phyloP scores from a whole-genome alignment of 176 grass and related monocot genomes.

The Ensete ventricosum region DNA sequence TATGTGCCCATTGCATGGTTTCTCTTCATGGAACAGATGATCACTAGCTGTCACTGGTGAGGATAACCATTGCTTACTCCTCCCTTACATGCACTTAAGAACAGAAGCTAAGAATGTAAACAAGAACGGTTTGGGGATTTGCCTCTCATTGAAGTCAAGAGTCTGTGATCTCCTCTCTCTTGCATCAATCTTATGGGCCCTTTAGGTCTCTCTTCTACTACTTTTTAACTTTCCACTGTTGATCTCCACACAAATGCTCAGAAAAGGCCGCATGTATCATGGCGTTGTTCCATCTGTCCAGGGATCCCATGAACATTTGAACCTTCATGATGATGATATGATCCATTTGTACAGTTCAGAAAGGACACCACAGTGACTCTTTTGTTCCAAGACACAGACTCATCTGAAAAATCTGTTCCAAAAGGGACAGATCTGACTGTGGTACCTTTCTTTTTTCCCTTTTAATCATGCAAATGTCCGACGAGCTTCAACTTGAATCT shows the following conservation, averaged over 20 bases:
- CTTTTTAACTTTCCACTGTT: slow-evolving; percentile 5
- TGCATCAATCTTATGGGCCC: background rate
- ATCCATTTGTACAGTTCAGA: background rate
- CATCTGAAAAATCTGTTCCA: background rate
- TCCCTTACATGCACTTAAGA: too few relatives aligned
- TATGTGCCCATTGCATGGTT: too few relatives aligned
- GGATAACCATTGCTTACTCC: too few relatives aligned
- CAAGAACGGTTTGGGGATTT: too few relatives aligned
- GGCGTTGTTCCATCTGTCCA: background rate
- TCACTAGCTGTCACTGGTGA: too few relatives aligned
- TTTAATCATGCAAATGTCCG: background rate
- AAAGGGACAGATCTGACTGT: slow-evolving; percentile 9
- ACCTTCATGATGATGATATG: background rate
- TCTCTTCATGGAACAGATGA: too few relatives aligned
- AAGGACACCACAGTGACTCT: background rate
- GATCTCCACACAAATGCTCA: background rate
- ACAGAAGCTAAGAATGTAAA: too few relatives aligned
- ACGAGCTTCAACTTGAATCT: background rate
- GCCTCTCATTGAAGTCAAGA: too few relatives aligned
- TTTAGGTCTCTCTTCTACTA: background rate
- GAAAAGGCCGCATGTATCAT: background rate
- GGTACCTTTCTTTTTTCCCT: background rate
- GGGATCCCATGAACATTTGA: background rate
- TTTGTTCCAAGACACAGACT: background rate
- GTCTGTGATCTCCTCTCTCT: background rate